phyloP scores from a whole-genome alignment of 2,329 filamentous ascomycete genomes.

The Orbilia brochopaga region DNA sequence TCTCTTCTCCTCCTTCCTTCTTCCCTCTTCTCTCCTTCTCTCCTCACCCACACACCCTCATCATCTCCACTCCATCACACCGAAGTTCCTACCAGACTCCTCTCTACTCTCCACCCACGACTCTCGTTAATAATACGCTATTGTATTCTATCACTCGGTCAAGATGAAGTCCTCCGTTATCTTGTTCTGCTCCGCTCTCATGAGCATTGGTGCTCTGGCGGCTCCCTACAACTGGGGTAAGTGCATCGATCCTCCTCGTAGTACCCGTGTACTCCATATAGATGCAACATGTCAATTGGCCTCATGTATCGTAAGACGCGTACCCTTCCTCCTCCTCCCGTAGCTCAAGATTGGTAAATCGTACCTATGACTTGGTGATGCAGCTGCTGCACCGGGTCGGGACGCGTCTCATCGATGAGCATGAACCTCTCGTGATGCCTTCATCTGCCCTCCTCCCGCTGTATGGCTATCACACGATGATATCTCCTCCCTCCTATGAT shows the following conservation, averaged over 20 bases:
- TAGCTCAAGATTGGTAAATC: too few species aligned
- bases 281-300: not conserved
- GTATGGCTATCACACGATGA: constrained; percentile 5
- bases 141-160: constrained; percentile 19
- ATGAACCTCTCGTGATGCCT: not conserved
- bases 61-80: constrained; percentile 16
- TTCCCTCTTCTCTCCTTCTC: constrained; percentile 18
- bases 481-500: not conserved
- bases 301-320: not conserved
- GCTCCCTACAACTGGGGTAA: constrained; percentile 43
- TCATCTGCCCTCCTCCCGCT: too few species aligned
- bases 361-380: too few species aligned
- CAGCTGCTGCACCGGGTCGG: too few species aligned
- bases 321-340: too few species aligned
- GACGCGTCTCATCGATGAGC: too few species aligned
- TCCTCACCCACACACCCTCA: not conserved
- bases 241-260: not conserved
- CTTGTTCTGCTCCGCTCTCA: constrained; percentile 36
- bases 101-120: constrained; percentile 12
- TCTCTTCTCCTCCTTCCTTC: constrained; percentile 18
- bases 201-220: constrained; percentile 37
- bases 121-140: constrained; percentile 38
- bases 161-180: constrained; percentile 48
- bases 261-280: too few species aligned
- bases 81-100: constrained; percentile 9